These are phyloP conservation scores for Nemania serpens DNA, from an alignment of 2,329 filamentous ascomycete species.

Conservation along the genomic window DNA sequence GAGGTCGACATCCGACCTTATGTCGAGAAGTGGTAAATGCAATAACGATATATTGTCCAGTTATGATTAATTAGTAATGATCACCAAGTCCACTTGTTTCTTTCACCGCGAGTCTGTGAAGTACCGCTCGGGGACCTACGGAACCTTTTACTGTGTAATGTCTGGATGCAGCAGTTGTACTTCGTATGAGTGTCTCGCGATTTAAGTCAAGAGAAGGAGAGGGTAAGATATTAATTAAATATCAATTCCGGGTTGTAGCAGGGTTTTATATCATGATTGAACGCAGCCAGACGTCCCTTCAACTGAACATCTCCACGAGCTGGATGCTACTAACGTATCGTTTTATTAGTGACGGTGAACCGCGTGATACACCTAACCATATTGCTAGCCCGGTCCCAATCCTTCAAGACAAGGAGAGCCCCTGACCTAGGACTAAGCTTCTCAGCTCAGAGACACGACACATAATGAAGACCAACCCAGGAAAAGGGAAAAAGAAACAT, in stretches of 20 bases:
- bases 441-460: no score
- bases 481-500: neutral
- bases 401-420: neutral
- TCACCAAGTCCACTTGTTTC: neutral
- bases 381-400: neutral
- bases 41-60: neutral
- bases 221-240: neutral
- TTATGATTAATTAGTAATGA: slow-evolving; percentile 15
- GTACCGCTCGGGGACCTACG: no score
- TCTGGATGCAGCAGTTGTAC: no score
- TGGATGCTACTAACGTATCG: neutral
- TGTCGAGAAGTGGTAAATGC: slow-evolving; percentile 66
- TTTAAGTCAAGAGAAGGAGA: neutral
- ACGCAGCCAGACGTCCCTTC: no score
- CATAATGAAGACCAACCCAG: neutral
- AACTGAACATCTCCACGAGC: no score
- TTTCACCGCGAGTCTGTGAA: neutral
- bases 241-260: no score
- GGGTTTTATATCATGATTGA: no score
- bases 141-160: no score
- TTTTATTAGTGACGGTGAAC: neutral
- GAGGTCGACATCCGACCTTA: slow-evolving; percentile 73
- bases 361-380: neutral
- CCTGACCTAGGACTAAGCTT: neutral
- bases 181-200: neutral